Base-by-base conservation (phyloP, 2,329 filamentous ascomycete genomes). In the Acephala macrosclerotiorum region DNA sequence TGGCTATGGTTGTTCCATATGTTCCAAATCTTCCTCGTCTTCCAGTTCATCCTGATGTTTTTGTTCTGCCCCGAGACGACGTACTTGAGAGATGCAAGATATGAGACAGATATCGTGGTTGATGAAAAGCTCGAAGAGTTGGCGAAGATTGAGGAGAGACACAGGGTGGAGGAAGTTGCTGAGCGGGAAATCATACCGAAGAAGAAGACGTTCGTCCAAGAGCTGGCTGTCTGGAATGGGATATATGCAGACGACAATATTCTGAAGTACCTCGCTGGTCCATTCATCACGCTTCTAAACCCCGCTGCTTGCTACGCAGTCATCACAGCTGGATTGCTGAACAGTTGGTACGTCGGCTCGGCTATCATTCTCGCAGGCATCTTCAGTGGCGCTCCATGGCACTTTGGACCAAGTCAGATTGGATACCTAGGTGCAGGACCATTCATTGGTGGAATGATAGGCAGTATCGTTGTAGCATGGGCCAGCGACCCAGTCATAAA, bases 291-390 rank as follows among this genome's bases (percentile, higher is more conserved):
- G 14, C 36, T 64, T 7, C 25, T 64, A 16, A 56, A 85, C 60
- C 77, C 83, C 0, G 82, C 80, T 11, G 81, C 83, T 11, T 76
- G 84, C 22, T 85, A 82, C 81, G 80, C 79, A n/a, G 82, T 84
- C 56, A 70, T 85, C 25, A 73, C 83, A 7, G 79, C 79, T 5
- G 81, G 79, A 64, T 77, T 78, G 53, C 74, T 80, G 3, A 80
- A 77, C 1, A 78, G 78, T 40, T 80, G 80, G 60, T 80, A 79
- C 70, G 80, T 82, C 22, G 79, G 78, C 0, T 78, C 77, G 70
- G 78, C 78, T 3, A 79, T 78, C 67, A 77, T 78, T 61, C 76
- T 80, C 65, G 77, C 79, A n/a, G 78, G 79, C 36, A 83, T 85
- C 69, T 85, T 84, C 73, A 80, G 79, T 47, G 77, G 73, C 0